Evolutionary conservation across 2,329 filamentous ascomycete species (phyloP).

Genomic region (Xylariaceae sp.): DNA sequence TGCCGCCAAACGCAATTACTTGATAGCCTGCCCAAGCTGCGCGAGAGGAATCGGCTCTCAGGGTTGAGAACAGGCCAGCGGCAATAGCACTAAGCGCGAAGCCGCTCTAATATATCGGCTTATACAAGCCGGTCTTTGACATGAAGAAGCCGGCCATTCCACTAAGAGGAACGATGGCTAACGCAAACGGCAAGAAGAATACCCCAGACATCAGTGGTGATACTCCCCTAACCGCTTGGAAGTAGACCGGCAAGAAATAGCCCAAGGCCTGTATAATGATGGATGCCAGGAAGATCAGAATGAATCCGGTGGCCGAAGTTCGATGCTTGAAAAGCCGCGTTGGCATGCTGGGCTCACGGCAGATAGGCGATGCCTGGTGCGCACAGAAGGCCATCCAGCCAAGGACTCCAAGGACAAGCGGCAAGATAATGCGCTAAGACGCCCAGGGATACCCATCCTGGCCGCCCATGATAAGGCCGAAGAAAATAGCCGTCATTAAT

Average conservation of each 20-base stretch:
- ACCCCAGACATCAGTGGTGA: constrained; percentile 21
- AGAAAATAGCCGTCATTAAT: constrained; percentile 26
- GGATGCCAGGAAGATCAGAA: constrained; percentile 26
- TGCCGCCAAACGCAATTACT: constrained; percentile 26
- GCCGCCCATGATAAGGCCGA: constrained; percentile 24
- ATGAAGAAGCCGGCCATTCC: constrained; percentile 15
- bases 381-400: constrained; percentile 5
- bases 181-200: constrained; percentile 14
- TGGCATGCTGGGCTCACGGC: constrained; percentile 29
- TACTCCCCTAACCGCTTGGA: constrained; percentile 27
- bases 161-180: constrained; percentile 7
- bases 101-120: constrained; percentile 13
- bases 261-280: constrained; percentile 26
- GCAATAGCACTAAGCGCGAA: constrained; percentile 24
- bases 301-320: constrained; percentile 23
- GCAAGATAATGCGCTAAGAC: constrained; percentile 6
- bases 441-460: constrained; percentile 4
- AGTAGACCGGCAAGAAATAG: constrained; percentile 34
- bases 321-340: constrained; percentile 26
- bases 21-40: constrained; percentile 29
- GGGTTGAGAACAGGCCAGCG: constrained; percentile 28
- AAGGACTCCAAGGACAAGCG: constrained; percentile 5
- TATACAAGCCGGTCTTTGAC: constrained; percentile 14
- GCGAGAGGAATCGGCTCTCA: constrained; percentile 21
- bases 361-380: constrained; percentile 3